phyloP scores from a whole-genome alignment of 1,284 basidiomycete genomes.

The Thecaphora thlaspeos region DNA sequence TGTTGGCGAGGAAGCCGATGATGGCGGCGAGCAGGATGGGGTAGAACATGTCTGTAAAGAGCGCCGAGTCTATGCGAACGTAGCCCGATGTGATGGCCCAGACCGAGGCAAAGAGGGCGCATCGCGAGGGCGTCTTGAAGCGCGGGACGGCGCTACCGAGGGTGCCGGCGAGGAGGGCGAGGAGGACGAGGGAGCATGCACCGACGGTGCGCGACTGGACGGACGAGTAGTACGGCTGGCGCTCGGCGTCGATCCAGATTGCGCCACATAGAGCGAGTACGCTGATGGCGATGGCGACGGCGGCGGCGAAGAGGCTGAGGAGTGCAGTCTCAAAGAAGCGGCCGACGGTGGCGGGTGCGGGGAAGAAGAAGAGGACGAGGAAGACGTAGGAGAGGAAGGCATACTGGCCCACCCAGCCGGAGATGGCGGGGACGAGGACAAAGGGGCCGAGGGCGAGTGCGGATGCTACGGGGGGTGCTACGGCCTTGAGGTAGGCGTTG shows the following conservation, averaged over 20 bases:
- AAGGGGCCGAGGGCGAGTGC: constrained; percentile 33
- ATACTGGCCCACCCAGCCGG: constrained; percentile 17
- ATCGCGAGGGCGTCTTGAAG: constrained; percentile 33
- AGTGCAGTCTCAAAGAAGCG: constrained; percentile 37
- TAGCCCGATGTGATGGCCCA: constrained; percentile 42
- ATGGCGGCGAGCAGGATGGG: constrained; percentile 36
- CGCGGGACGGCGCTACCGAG: constrained; percentile 38
- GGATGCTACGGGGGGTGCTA: constrained; percentile 1
- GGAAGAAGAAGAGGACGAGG: constrained; percentile 47
- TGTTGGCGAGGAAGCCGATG: constrained; percentile 28
- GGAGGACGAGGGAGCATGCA: constrained; percentile 29
- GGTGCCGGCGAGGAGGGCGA: constrained; percentile 31
- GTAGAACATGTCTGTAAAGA: constrained; percentile 42
- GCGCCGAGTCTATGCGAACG: constrained; percentile 18
- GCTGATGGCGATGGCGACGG: constrained; percentile 26
- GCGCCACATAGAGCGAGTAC: constrained; percentile 29
- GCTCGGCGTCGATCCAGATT: constrained; percentile 35
- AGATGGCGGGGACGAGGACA: constrained; percentile 16
- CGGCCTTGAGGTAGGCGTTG: neutral
- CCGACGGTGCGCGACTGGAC: constrained; percentile 32
- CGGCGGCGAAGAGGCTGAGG: constrained; percentile 27
- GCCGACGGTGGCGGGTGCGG: constrained; percentile 33
- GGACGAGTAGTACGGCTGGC: constrained; percentile 18
- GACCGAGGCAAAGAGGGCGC: constrained; percentile 28
- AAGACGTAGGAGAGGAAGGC: constrained; percentile 34